Base-by-base conservation (phyloP, 345 rosid genomes). In the Sonneratia alba region DNA sequence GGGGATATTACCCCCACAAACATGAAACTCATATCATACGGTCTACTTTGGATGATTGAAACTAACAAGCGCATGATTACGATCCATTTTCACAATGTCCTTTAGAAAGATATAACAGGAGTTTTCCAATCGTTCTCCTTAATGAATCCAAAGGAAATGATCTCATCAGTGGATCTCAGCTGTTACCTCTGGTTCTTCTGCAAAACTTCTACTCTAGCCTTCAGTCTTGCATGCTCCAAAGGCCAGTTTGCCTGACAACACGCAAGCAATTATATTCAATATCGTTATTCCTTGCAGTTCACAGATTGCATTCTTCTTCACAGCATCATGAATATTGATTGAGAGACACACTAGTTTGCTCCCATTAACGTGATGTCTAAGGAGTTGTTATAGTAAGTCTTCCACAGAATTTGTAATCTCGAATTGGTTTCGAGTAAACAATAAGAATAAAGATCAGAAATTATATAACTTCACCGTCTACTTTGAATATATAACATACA, bases 211-310 rank as follows among this genome's bases (percentile, higher is more conserved):
- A 90, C 71, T 78, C 97, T 85, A 49, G 93, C 96, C 81, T 92
- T 95, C 66, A 95, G 92, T 86, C 89, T 91, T 71, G 96, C 93
- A 80, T 89, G 84, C 56, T 95, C 93, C 74, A 95, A 76, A 65
- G 85, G 83, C 97, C 96, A 91, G 81, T 84, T 88, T 74, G 87
- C 88, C 92, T 90, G 83, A 70, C 9, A 62, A 27, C 27, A 70
- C 0, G 7, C 16, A 24, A 1, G 22, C 59, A 18, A 18, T 53
- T 21, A 19, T 5, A 4, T 3, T 49, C 19, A 49, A 16, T 49
- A 3, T 49, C 56, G 21, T 16, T 18, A 49, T 49, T 49, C 56
- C 56, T 4, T 49, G 19, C 19, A 49, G 16, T 49, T 11, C 55
- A 49, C 3, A 49, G 45, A 4, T 2, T 49, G 18, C 55, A 49